Conservation (phyloP, 1,284 basidiomycete species). For the Cutaneotrichosporon mucoides region DNA sequence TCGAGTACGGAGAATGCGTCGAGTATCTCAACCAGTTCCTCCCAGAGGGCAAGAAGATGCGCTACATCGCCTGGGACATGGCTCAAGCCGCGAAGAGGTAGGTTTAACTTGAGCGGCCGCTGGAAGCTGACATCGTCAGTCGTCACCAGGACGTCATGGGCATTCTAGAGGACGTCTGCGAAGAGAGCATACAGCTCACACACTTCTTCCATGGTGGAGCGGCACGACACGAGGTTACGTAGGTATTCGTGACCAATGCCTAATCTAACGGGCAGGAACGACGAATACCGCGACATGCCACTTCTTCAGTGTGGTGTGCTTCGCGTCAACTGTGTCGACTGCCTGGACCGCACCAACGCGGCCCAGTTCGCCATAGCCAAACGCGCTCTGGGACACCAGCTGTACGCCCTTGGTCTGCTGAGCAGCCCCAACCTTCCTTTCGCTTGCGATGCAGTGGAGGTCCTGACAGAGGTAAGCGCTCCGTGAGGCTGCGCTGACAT, state of each 20-base stretch:
- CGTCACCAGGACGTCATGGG: constrained; percentile 95
- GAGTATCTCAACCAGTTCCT: constrained; percentile 93
- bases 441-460: constrained; percentile 93
- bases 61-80: constrained; percentile 96
- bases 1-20: constrained; percentile 90
- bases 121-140: constrained; percentile 49
- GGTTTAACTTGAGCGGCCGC: background rate
- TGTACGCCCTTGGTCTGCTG: constrained; percentile 88
- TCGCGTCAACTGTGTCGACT: constrained; percentile 91
- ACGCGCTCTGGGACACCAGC: constrained; percentile 87
- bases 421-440: constrained; percentile 77
- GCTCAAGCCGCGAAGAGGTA: constrained; percentile 71
- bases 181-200: constrained; percentile 86
- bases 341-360: constrained; percentile 94
- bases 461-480: constrained; percentile 70
- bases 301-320: constrained; percentile 86
- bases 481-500: background rate
- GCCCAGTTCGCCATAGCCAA: constrained; percentile 98
- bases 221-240: constrained; percentile 35
- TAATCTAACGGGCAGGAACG: constrained; percentile 23
- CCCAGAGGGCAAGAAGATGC: constrained; percentile 77
- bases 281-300: constrained; percentile 63
- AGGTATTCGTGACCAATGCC: constrained; percentile 1
- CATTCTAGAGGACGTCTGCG: constrained; percentile 90
- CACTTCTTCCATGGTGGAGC: constrained; percentile 78